Evolutionary conservation across 1,284 basidiomycete species (phyloP), one percentile per base, ranked within the genome.

Genomic region (Inonotus obliquus): DNA sequence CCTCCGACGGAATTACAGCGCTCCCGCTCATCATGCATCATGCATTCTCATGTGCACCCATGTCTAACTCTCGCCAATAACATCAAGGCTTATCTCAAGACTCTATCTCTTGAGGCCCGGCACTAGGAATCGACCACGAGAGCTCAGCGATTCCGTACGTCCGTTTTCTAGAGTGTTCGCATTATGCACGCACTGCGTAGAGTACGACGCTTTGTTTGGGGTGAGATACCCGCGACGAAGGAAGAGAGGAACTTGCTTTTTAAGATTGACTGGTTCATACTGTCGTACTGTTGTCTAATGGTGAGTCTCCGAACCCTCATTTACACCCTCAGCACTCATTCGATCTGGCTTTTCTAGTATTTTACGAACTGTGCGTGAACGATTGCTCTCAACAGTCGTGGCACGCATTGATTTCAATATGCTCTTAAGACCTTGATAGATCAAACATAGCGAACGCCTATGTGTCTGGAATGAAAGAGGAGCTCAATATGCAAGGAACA

Each of bases 401-500:
- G 23, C 1, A 4, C n/a, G n/a, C 19, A 41, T 14, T n/a, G 51
- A 54, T 21, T 10, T 23, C 23, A 2, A 10, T 3, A 17, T 49
- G 14, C 9, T 17, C 19, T 27, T 27, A 60, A 86, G 85, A 88
- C 71, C 76, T 88, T 21, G 84, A 87, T 70, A 75, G 85, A 61
- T 83, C 84, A 25, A 87, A 87, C 70, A 76, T 88, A 45, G 77
- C 78, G 62, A 87, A 88, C 71, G 85, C 86, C 7, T 90, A 89
- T 71, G 88, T 93, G 17, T 90, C 87, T 3, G 91, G 91, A 2
- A 91, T 94, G 90, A 85, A 82, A 66, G 87, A 92, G 72, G 89
- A 91, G 51, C 78, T 92, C 37, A 68, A 79, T 62, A 86, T 92
- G 82, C 73, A 78, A 54, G 88, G 88, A 35, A 87, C 82, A 47